Conservation (phyloP, 2,329 filamentous ascomycete genomes). For the Aspergillus sp. region DNA sequence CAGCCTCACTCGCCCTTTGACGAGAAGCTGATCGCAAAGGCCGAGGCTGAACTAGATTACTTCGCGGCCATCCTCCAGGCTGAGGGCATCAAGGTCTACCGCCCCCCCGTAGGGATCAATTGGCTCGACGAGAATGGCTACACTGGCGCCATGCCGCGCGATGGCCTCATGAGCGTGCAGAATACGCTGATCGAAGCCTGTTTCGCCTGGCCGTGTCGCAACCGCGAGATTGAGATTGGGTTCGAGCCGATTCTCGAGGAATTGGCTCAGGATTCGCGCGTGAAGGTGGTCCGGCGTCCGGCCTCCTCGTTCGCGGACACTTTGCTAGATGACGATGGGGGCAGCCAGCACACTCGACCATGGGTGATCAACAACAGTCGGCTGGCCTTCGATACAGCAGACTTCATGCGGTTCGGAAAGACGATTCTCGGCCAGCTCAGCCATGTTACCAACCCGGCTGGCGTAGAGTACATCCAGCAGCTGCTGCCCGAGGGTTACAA, state of each 20-base stretch:
- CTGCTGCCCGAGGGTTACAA: conserved; percentile 19
- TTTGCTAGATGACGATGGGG: not conserved
- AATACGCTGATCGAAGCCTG: not conserved
- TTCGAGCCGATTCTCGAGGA: not conserved
- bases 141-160: not conserved
- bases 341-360: not conserved
- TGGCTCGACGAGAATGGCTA: not conserved
- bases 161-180: not conserved
- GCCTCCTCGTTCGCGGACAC: not conserved
- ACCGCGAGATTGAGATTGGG: not conserved
- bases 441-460: conserved; percentile 26
- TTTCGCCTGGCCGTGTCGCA: not conserved
- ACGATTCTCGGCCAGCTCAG: conserved; percentile 24
- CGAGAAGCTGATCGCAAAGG: not conserved
- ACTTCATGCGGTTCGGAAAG: conserved; percentile 29
- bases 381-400: conserved; percentile 28
- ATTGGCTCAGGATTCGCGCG: not conserved
- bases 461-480: conserved; percentile 22
- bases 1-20: not conserved
- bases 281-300: not conserved
- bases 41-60: not conserved
- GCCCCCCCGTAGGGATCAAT: not conserved
- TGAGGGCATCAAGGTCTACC: not conserved
- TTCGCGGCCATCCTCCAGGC: not conserved
- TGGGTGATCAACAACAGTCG: conserved; percentile 28